Conservation (phyloP, 2,329 filamentous ascomycete genomes). For the Zopfia rhizophila region DNA sequence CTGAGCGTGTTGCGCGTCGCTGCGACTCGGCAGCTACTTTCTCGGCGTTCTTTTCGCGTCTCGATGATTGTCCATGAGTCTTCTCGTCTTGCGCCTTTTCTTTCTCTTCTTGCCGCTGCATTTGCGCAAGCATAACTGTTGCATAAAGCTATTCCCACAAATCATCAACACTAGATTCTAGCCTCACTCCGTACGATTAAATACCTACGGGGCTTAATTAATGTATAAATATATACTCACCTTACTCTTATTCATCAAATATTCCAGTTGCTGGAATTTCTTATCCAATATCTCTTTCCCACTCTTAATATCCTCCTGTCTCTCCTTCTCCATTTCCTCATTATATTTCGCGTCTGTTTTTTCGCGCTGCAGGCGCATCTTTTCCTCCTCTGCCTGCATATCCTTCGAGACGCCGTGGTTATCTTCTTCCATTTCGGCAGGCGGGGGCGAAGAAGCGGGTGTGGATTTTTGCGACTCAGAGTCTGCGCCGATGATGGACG, state of each 20-base stretch:
- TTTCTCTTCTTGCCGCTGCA: slow-evolving; percentile 62
- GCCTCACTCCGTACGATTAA: neutral
- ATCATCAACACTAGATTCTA: neutral
- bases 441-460: slow-evolving; percentile 47
- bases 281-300: slow-evolving; percentile 58
- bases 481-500: slow-evolving; percentile 31
- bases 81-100: slow-evolving; percentile 58
- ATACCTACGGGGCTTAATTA: neutral
- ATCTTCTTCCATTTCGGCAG: slow-evolving; percentile 37
- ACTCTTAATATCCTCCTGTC: slow-evolving; percentile 58
- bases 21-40: slow-evolving; percentile 58
- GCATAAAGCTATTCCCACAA: slow-evolving; percentile 54
- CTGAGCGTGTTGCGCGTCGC: slow-evolving; percentile 56
- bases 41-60: slow-evolving; percentile 60
- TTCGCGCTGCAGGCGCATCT: slow-evolving; percentile 54
- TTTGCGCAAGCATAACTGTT: slow-evolving; percentile 63
- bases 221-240: slow-evolving; percentile 21
- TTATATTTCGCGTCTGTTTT: slow-evolving; percentile 59
- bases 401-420: slow-evolving; percentile 44
- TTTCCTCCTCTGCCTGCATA: slow-evolving; percentile 59
- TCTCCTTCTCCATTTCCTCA: slow-evolving; percentile 55
- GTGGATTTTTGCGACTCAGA: slow-evolving; percentile 40
- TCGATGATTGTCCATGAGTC: slow-evolving; percentile 56
- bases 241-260: slow-evolving; percentile 64
- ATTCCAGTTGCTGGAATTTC: slow-evolving; percentile 64